phyloP scores from a whole-genome alignment of 129 eudicot species.

The Flaveria linearis region DNA sequence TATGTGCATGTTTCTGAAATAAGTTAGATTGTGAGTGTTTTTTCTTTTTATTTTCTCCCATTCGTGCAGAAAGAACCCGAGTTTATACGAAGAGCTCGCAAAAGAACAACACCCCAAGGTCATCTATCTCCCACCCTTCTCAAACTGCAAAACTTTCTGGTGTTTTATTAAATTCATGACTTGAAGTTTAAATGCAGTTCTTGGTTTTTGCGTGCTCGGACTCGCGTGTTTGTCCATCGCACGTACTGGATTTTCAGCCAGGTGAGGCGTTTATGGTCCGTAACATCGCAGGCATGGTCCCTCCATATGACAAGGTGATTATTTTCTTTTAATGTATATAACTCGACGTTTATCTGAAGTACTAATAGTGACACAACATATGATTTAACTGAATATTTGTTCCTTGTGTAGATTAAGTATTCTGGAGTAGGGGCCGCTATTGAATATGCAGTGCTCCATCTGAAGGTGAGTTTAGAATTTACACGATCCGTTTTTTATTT shows the following conservation, averaged over 20 bases:
- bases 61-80: constrained; percentile 58
- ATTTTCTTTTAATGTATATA: neutral
- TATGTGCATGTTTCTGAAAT: neutral
- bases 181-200: constrained; percentile 52
- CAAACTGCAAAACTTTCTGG: neutral
- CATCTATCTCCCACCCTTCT: neutral
- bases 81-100: constrained; percentile 52
- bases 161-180: neutral
- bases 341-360: neutral
- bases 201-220: constrained; percentile 90
- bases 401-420: constrained; percentile 58
- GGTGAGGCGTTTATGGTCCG: constrained; percentile 87
- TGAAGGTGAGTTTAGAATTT: constrained; percentile 50
- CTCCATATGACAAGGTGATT: constrained; percentile 53
- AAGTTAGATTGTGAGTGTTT: neutral
- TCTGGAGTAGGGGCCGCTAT: constrained; percentile 87
- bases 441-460: constrained; percentile 81
- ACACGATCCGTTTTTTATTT: too few species aligned
- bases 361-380: neutral
- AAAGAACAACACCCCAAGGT: constrained; percentile 85
- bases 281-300: constrained; percentile 84
- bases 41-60: neutral
- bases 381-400: constrained; percentile 16
- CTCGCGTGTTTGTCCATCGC: constrained; percentile 85
- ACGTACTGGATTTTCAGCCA: constrained; percentile 70